Conservation (phyloP, 176 grass and related monocot genomes). For the Rhynchospora breviuscula region DNA sequence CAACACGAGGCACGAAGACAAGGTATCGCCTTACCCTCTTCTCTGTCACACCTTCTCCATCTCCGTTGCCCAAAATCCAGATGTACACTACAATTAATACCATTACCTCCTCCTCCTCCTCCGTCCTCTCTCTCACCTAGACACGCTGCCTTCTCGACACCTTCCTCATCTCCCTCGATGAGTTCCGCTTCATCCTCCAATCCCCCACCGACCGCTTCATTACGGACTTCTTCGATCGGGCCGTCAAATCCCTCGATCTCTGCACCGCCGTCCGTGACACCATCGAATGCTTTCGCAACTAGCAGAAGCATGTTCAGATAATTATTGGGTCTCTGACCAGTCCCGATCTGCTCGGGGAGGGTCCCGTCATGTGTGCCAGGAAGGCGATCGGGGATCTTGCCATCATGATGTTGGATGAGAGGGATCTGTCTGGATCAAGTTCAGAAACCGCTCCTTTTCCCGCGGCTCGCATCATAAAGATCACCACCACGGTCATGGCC, state of each 20-base stretch:
- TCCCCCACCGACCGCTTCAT: slow-evolving; percentile 56
- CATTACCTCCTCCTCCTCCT: background rate
- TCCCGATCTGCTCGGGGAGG: slow-evolving; percentile 43
- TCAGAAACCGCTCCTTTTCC: slow-evolving; percentile 75
- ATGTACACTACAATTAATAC: too few relatives aligned
- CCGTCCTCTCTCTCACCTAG: slow-evolving; percentile 63
- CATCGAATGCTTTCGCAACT: slow-evolving; percentile 68
- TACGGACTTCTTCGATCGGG: slow-evolving; percentile 83
- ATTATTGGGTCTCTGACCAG: slow-evolving; percentile 37
- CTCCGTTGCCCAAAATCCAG: too few relatives aligned
- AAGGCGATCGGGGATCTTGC: slow-evolving; percentile 89
- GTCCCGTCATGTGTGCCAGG: slow-evolving; percentile 66
- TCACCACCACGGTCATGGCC: slow-evolving; percentile 11
- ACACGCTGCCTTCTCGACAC: slow-evolving; percentile 49
- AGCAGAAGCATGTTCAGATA: slow-evolving; percentile 67
- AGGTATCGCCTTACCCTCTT: too few relatives aligned
- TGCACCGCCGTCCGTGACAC: slow-evolving; percentile 87
- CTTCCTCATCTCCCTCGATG: slow-evolving; percentile 69
- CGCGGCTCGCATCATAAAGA: background rate
- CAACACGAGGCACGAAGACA: too few relatives aligned
- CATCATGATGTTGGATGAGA: slow-evolving; percentile 92
- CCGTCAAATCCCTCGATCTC: slow-evolving; percentile 87
- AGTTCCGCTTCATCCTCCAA: slow-evolving; percentile 63
- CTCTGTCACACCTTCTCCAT: too few relatives aligned
- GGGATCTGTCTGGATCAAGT: slow-evolving; percentile 31